These are phyloP conservation scores for Metschnikowia sp. DNA, from an alignment of 805 yeast species.

Conservation along the genomic window DNA sequence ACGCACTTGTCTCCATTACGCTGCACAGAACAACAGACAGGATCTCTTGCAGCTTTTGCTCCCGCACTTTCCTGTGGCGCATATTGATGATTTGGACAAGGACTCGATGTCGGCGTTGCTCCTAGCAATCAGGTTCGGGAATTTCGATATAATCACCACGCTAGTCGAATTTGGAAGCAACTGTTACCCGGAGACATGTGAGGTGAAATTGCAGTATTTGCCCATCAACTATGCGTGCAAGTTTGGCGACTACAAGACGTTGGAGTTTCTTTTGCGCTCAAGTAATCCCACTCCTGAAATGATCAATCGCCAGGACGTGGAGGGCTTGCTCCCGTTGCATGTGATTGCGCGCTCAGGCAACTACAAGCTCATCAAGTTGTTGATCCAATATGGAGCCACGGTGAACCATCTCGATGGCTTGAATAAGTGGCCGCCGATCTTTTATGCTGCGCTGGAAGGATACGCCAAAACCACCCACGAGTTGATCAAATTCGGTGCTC, in stretches of 20 bases:
- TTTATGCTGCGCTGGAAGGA: conserved; percentile 87
- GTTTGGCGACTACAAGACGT: conserved; percentile 70
- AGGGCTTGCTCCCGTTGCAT: conserved; percentile 85
- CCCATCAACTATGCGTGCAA: conserved; percentile 88
- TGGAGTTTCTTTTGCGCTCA: conserved; percentile 54
- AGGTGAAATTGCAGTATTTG: conserved; percentile 57
- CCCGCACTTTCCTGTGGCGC: conserved; percentile 31
- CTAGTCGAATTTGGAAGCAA: conserved; percentile 34
- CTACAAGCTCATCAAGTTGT: conserved; percentile 58
- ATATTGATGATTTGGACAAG: conserved; percentile 56
- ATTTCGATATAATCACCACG: conserved; percentile 40
- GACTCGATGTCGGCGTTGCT: conserved; percentile 81
- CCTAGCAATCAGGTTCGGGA: conserved; percentile 69
- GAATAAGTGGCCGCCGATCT: conserved; percentile 91
- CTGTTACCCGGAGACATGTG: conserved; percentile 44
- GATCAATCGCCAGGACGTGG: conserved; percentile 67
- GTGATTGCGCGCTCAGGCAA: conserved; percentile 86
- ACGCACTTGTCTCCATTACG: conserved; percentile 83
- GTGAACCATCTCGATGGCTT: conserved; percentile 79
- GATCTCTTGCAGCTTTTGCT: conserved; percentile 44
- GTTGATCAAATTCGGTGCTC: conserved; percentile 71
- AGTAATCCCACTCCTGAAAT: conserved; percentile 22
- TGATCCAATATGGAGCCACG: conserved; percentile 67
- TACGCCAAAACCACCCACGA: conserved; percentile 66
- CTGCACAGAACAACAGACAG: conserved; percentile 54